Percentiles rank a stretch among this genome's conserved stretches.
These are phyloP conservation scores for Senecio squalidus DNA, from an alignment of 140 eudicot species.

Conservation along the genomic window DNA sequence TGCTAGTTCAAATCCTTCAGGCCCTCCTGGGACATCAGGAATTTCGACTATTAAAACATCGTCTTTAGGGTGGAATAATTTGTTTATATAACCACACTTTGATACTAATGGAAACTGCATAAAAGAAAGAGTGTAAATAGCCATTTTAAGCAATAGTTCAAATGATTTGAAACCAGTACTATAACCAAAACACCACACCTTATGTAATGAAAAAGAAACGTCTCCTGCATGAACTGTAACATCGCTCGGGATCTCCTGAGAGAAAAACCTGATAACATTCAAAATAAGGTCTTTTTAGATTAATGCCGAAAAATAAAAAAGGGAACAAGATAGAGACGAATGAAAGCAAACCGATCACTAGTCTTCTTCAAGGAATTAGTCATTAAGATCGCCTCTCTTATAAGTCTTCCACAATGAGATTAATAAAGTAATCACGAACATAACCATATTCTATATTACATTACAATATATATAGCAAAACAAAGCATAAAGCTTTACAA, in stretches of 20 bases:
- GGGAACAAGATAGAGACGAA: slow-evolving; percentile 25
- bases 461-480: slow-evolving; percentile 12
- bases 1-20: slow-evolving; percentile 86
- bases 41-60: slow-evolving; percentile 42
- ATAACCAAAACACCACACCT: slow-evolving; percentile 39
- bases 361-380: slow-evolving; percentile 74
- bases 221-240: slow-evolving; percentile 57
- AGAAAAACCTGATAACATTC: slow-evolving; percentile 57
- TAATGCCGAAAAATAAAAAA: not conserved
- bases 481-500: not conserved
- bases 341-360: slow-evolving; percentile 81
- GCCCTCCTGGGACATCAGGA: slow-evolving; percentile 83
- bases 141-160: not conserved
- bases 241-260: slow-evolving; percentile 80
- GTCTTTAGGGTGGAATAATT: slow-evolving; percentile 37
- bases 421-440: slow-evolving; percentile 22
- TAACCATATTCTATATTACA: slow-evolving; percentile 16
- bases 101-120: slow-evolving; percentile 83
- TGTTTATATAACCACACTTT: slow-evolving; percentile 72
- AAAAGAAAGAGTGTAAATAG: too few relatives aligned
- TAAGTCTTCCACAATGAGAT: slow-evolving; percentile 25
- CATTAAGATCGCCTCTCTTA: slow-evolving; percentile 30
- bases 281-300: not conserved
- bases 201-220: slow-evolving; percentile 78
- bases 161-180: not conserved